A percentile compares a stretch with the other conserved stretches of the same genome.
phyloP scores from a whole-genome alignment of 371 early-diverging fungal species.

The Rhizopus arrhizus region DNA sequence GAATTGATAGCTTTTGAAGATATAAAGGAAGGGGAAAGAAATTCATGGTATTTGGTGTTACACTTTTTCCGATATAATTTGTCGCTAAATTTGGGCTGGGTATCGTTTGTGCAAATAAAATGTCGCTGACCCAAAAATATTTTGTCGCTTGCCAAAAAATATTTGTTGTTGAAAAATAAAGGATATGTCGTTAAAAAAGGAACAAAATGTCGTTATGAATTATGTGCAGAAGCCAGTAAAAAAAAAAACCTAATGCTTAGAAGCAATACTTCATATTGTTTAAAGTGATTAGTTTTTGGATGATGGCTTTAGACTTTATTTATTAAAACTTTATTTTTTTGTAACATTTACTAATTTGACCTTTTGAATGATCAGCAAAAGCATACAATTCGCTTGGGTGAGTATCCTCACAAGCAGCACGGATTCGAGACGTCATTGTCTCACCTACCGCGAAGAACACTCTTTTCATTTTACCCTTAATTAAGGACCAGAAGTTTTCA shows the following conservation, averaged over 20 bases:
- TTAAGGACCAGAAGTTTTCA: conserved; percentile 3
- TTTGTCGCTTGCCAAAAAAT: no score
- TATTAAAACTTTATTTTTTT: conserved; percentile 1
- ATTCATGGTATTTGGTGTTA: no score
- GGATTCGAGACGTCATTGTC: conserved; percentile 3
- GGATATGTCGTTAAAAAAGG: neutral
- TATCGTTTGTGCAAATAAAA: no score
- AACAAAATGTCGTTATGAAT: neutral
- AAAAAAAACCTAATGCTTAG: conserved; percentile 2
- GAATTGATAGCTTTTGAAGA: no score
- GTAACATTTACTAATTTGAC: conserved; percentile 3
- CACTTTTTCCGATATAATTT: no score
- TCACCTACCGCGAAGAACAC: conserved; percentile 3
- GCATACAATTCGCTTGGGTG: neutral
- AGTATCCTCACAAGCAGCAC: conserved; percentile 4
- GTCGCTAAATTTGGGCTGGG: no score
- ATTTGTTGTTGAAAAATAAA: neutral
- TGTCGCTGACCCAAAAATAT: no score
- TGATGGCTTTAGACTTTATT: conserved; percentile 4
- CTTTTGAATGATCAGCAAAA: conserved; percentile 7
- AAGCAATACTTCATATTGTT: conserved; percentile 9
- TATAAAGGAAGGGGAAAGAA: no score
- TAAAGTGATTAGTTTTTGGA: conserved; percentile 2
- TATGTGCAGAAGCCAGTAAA: conserved; percentile 7
- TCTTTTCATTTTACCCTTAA: conserved; percentile 9